Evolutionary conservation across 495 filamentous ascomycete genomes (phyloP).

Genomic region (Penicillium longicatenatum): DNA sequence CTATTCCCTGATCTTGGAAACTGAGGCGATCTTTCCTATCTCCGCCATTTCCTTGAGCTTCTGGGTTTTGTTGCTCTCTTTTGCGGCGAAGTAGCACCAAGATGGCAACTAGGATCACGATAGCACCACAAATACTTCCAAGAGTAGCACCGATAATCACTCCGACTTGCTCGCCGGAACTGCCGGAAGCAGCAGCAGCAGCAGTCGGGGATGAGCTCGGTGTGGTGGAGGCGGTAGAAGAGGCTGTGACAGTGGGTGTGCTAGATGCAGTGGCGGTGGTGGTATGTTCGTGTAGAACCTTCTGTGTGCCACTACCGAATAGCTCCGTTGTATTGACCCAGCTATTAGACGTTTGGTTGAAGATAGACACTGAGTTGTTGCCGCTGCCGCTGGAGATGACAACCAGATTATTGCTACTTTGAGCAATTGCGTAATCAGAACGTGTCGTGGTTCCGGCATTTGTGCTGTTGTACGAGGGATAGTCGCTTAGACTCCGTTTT

Average conservation of each 20-base stretch:
- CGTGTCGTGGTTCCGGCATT: conserved; percentile 64
- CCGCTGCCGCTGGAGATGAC: conserved; percentile 77
- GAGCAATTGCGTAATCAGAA: conserved; percentile 64
- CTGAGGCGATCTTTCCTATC: conserved; percentile 62
- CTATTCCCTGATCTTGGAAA: conserved; percentile 64
- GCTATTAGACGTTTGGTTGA: conserved; percentile 73
- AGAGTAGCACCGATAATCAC: conserved; percentile 76
- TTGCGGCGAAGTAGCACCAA: conserved; percentile 69
- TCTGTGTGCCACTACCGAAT: conserved; percentile 53
- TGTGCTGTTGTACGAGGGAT: conserved; percentile 77
- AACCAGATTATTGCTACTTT: conserved; percentile 57
- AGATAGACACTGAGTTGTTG: conserved; percentile 66
- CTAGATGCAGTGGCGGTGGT: conserved; percentile 41
- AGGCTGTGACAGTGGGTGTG: conserved; percentile 34
- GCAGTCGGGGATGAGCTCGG: conserved; percentile 28
- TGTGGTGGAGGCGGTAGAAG: conserved; percentile 39
- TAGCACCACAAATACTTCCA: conserved; percentile 73
- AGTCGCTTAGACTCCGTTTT: conserved; percentile 54
- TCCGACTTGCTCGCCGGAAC: conserved; percentile 46
- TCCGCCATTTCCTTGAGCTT: conserved; percentile 55
- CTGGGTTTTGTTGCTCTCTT: conserved; percentile 54
- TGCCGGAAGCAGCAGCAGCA: conserved; percentile 36
- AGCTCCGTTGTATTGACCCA: conserved; percentile 78
- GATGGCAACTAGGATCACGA: conserved; percentile 64
- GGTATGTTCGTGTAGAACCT: conserved; percentile 39